These are phyloP conservation scores for Sporisorium graminicola DNA, from an alignment of 1,284 basidiomycete genomes.

Conservation along the genomic window DNA sequence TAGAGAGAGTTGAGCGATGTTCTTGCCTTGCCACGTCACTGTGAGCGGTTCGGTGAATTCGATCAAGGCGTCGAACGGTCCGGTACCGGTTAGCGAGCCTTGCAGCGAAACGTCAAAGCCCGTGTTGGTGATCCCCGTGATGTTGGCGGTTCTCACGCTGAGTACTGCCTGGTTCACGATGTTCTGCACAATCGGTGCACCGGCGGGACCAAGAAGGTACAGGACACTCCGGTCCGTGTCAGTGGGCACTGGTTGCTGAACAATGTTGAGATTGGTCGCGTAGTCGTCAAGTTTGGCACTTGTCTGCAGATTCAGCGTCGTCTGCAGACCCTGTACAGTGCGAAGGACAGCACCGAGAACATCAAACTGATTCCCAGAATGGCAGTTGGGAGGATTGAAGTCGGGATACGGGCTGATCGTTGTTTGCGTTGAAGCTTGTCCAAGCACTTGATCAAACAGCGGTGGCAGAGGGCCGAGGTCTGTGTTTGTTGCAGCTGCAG, in stretches of 20 bases:
- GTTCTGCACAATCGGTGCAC: slow-evolving; percentile 76
- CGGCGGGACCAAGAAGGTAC: slow-evolving; percentile 77
- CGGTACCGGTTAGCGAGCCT: slow-evolving; percentile 56
- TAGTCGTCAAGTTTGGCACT: slow-evolving; percentile 65
- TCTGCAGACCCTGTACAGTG: slow-evolving; percentile 75
- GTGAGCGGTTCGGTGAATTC: slow-evolving; percentile 71
- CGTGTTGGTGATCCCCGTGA: slow-evolving; percentile 73
- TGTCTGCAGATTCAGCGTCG: slow-evolving; percentile 72
- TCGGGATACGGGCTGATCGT: slow-evolving; percentile 73
- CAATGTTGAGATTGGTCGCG: slow-evolving; percentile 76
- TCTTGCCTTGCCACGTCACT: slow-evolving; percentile 77
- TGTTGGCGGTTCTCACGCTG: slow-evolving; percentile 76
- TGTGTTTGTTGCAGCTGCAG: slow-evolving; percentile 76
- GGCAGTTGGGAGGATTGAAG: slow-evolving; percentile 72
- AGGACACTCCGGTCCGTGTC: slow-evolving; percentile 78
- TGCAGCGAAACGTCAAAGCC: slow-evolving; percentile 70
- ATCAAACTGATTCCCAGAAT: slow-evolving; percentile 72
- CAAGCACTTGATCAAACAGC: slow-evolving; percentile 75
- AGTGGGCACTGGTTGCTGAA: slow-evolving; percentile 76
- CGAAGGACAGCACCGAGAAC: slow-evolving; percentile 76
- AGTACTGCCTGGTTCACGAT: slow-evolving; percentile 77
- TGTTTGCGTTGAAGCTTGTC: slow-evolving; percentile 76
- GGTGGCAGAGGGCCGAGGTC: slow-evolving; percentile 77
- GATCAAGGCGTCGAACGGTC: slow-evolving; percentile 73
- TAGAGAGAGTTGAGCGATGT: slow-evolving; percentile 78